phyloP scores from a whole-genome alignment of 495 filamentous ascomycete species.

The Coniosporium apollinis region DNA sequence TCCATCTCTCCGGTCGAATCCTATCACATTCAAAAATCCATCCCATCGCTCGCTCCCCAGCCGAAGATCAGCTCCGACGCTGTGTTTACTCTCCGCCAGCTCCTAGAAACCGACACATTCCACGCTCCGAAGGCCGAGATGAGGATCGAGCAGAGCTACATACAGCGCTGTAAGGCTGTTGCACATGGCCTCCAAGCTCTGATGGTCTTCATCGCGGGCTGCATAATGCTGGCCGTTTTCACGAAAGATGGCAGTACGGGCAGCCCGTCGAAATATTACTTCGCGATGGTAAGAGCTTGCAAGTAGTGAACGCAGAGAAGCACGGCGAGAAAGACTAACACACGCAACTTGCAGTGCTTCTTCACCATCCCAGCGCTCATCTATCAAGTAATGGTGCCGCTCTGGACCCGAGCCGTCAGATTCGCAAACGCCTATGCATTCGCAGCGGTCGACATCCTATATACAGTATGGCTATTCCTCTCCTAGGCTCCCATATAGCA shows the following conservation, averaged over 20 bases:
- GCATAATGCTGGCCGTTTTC: conserved; percentile 57
- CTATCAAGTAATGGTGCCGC: conserved; percentile 67
- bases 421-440: conserved; percentile 74
- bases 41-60: too few relatives aligned
- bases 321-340: not conserved
- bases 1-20: too few relatives aligned
- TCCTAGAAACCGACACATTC: too few relatives aligned
- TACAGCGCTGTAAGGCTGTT: conserved; percentile 39
- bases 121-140: too few relatives aligned
- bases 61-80: too few relatives aligned
- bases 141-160: conserved; percentile 21
- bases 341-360: conserved; percentile 52
- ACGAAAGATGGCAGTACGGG: conserved; percentile 44
- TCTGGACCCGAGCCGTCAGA: conserved; percentile 63
- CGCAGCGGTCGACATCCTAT: conserved; percentile 54
- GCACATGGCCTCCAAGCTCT: conserved; percentile 46
- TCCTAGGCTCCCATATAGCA: not conserved
- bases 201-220: conserved; percentile 52
- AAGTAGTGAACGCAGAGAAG: not conserved
- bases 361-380: conserved; percentile 65
- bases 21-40: too few relatives aligned
- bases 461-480: conserved; percentile 23
- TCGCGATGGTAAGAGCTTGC: conserved; percentile 48
- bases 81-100: too few relatives aligned
- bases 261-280: conserved; percentile 57